Conservation (phyloP, 495 filamentous ascomycete genomes). For the Penicillium cinerascens region DNA sequence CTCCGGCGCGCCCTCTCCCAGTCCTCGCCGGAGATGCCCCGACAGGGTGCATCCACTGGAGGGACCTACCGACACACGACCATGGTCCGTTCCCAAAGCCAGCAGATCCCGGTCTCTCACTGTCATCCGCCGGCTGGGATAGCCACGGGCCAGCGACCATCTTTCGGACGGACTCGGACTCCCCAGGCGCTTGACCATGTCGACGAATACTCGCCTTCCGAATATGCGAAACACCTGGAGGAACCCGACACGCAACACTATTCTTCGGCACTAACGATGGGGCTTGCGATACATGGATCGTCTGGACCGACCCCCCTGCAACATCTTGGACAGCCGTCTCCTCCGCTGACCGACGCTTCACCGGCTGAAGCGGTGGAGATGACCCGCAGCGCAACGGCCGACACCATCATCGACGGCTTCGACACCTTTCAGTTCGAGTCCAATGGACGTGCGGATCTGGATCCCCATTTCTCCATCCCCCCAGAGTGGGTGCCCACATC, state of each 20-base stretch:
- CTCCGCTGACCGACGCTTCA: conserved; percentile 19
- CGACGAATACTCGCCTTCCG: conserved; percentile 42
- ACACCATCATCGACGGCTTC: conserved; percentile 43
- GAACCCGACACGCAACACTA: conserved; percentile 18
- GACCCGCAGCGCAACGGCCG: conserved; percentile 45
- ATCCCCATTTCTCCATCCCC: conserved; percentile 28
- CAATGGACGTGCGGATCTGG: conserved; percentile 30
- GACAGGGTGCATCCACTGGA: conserved; percentile 19
- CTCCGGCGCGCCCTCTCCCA: conserved; percentile 36
- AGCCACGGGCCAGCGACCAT: conserved; percentile 30
- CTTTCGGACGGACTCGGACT: conserved; percentile 30
- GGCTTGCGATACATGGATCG: conserved; percentile 28
- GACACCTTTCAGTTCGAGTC: conserved; percentile 44
- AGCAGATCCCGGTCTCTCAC: conserved; percentile 40
- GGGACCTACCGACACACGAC: conserved; percentile 32
- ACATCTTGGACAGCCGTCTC: conserved; percentile 18
- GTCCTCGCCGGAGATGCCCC: conserved; percentile 26
- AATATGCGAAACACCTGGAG: conserved; percentile 41
- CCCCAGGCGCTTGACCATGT: conserved; percentile 36
- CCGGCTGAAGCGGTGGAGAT: conserved; percentile 34
- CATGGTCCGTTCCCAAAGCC: conserved; percentile 47
- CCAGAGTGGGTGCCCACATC: conserved; percentile 36
- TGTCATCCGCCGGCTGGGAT: conserved; percentile 25
- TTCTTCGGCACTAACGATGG: conserved; percentile 30
- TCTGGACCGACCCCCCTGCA: conserved; percentile 19